Conservation (phyloP, 306 rosid species). For the Acacia acuminata region DNA sequence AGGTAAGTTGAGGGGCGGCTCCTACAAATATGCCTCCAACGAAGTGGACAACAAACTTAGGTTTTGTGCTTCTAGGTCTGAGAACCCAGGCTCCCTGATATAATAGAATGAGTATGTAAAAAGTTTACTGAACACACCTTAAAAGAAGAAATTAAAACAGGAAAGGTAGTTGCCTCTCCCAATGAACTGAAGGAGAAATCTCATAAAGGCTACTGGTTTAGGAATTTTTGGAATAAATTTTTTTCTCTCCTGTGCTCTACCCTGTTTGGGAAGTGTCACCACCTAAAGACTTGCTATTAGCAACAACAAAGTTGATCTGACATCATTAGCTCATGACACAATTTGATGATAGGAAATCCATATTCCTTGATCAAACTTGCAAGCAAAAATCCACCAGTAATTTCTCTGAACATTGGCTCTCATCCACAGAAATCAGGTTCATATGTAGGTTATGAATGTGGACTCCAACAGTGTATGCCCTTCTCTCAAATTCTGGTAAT, state of each 20-base stretch:
- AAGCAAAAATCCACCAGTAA: not conserved
- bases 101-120: slow-evolving; percentile 20
- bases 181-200: slow-evolving; percentile 14
- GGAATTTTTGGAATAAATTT: not conserved
- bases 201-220: slow-evolving; percentile 3
- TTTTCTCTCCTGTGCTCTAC: not conserved
- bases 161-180: not conserved
- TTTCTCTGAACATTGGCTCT: not conserved
- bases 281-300: not conserved
- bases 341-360: not conserved
- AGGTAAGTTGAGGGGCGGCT: slow-evolving; percentile 98
- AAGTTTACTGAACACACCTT: slow-evolving; percentile 9
- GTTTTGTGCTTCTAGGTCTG: slow-evolving; percentile 65
- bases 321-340: not conserved
- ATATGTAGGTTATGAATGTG: not conserved
- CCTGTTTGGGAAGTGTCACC: not conserved
- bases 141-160: slow-evolving; percentile 16
- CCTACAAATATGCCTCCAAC: slow-evolving; percentile 97
- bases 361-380: not conserved
- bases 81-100: slow-evolving; percentile 97
- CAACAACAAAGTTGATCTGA: not conserved
- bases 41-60: slow-evolving; percentile 83
- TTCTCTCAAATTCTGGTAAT: not conserved
- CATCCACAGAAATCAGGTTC: not conserved
- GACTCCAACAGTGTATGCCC: not conserved